These are phyloP conservation scores for Rhodotorula sp. DNA, from an alignment of 1,284 basidiomycete genomes.

Conservation along the genomic window DNA sequence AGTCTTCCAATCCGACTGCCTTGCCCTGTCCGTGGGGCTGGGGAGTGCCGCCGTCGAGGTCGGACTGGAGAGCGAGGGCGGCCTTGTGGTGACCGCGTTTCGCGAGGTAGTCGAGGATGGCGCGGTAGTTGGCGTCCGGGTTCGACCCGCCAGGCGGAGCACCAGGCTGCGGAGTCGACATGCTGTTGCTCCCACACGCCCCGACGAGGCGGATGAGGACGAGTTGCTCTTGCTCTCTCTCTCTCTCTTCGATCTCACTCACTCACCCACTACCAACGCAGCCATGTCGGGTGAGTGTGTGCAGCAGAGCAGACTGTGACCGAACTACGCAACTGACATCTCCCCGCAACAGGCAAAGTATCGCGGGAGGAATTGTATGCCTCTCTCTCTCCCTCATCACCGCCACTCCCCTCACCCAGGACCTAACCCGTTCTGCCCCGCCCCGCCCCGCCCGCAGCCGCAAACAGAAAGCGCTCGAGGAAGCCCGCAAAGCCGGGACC, in stretches of 20 bases:
- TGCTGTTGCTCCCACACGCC: no score
- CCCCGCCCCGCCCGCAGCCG: slow-evolving; percentile 18
- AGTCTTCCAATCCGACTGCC: slow-evolving; percentile 56
- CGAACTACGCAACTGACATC: not conserved
- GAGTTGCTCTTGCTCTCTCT: not conserved
- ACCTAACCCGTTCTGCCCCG: no score
- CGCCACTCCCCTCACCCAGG: slow-evolving; percentile 4
- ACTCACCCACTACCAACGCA: not conserved
- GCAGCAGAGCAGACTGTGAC: no score
- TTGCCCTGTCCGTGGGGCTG: slow-evolving; percentile 60
- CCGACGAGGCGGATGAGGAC: not conserved
- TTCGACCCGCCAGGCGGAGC: not conserved
- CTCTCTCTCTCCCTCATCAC: not conserved
- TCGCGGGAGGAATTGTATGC: slow-evolving; percentile 39
- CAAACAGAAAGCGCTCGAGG: slow-evolving; percentile 74
- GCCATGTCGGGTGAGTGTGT: slow-evolving; percentile 14
- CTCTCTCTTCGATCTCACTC: not conserved
- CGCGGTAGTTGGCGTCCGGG: slow-evolving; percentile 31
- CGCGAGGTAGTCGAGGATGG: slow-evolving; percentile 75
- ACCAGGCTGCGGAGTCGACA: slow-evolving; percentile 15
- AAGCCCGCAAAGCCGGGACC: slow-evolving; percentile 88
- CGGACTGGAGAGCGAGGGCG: slow-evolving; percentile 69
- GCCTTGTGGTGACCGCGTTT: slow-evolving; percentile 74
- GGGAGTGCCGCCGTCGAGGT: slow-evolving; percentile 54
- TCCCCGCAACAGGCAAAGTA: slow-evolving; percentile 22